Evolutionary conservation across 306 rosid genomes (phyloP), one percentile per base, ranked within the genome.

Genomic region (Fragaria nilgerrensis): DNA sequence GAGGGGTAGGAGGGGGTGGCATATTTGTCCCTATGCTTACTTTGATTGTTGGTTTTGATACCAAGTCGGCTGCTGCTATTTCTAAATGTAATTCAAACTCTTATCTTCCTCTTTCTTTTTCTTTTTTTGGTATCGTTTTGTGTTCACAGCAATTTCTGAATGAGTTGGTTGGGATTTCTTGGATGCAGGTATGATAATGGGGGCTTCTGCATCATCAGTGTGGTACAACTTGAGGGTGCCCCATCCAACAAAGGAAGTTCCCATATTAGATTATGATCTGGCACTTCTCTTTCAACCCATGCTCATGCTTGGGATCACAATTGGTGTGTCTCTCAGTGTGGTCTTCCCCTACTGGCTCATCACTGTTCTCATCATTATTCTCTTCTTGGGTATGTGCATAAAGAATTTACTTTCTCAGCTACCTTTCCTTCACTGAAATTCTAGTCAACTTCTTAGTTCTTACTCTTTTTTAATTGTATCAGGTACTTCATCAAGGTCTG

Each of bases 1-100:
- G 99, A 61, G 99, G 99, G 2, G 94, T 95, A 9, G 99, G 98
- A 23, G 97, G 96, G 5, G 97, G 97, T 27, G 99, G 99, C 83
- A 95, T 95, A 72, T 95, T 95, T 37, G 97, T 95, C 70, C 99
- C 99, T 13, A 92, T 95, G 97, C 91, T 95, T 56, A 92, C 91
- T 82, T 76, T 95, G 79, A 76, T 95, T 79, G 83, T 92, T 59
- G 99, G 99, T 0, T 95, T 95, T 64, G 99, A 92, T 76, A 88
- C 96, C 12, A 95, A 95, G 68, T 95, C 97, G 7, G 97, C 99
- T 14, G 97, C 99, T 70, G 99, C 99, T 82, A 83, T 95, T 48
- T 95, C 99, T 11, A 95, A 92, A 86, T 95, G 99, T 90, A 90
- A 77, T 27, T 13, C 65, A 5, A 45, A 49, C 41, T 12, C 7